Evolutionary conservation across 768 basidiomycete species (phyloP).

Genomic region (Boletus rubroflammeus): DNA sequence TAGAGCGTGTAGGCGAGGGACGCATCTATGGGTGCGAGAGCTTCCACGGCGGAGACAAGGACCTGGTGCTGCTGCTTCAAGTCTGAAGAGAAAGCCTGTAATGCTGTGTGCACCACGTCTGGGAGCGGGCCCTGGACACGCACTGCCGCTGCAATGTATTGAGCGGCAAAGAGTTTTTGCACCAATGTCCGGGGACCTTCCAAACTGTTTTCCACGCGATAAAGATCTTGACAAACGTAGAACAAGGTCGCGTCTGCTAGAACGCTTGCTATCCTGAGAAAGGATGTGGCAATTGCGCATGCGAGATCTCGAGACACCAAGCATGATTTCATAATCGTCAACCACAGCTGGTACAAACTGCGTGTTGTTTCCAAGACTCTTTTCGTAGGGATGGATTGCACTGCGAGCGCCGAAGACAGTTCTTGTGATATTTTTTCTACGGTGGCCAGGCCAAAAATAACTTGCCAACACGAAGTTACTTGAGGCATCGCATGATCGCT

Average conservation of each 20-base stretch:
- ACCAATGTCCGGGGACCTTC: background rate
- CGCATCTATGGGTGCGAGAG: slow-evolving; percentile 28
- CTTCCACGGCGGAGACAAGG: slow-evolving; percentile 17
- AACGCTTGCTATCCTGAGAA: slow-evolving; percentile 44
- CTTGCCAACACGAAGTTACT: slow-evolving; percentile 34
- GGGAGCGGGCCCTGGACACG: slow-evolving; percentile 27
- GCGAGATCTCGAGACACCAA: slow-evolving; percentile 31
- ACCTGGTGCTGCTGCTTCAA: slow-evolving; percentile 27
- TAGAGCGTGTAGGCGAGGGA: slow-evolving; percentile 34
- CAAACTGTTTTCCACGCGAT: slow-evolving; percentile 24
- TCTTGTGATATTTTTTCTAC: slow-evolving; percentile 31
- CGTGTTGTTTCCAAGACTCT: slow-evolving; percentile 28
- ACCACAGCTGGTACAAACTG: slow-evolving; percentile 44
- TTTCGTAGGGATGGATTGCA: background rate
- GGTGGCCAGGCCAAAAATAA: slow-evolving; percentile 39
- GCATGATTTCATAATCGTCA: slow-evolving; percentile 16
- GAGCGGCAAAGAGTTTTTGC: slow-evolving; percentile 15
- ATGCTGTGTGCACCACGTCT: slow-evolving; percentile 29
- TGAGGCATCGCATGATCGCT: slow-evolving; percentile 3
- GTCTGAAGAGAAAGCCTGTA: slow-evolving; percentile 27
- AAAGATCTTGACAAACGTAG: slow-evolving; percentile 36
- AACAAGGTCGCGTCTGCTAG: slow-evolving; percentile 37
- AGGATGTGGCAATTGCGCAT: slow-evolving; percentile 37
- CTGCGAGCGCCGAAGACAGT: background rate
- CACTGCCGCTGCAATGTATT: slow-evolving; percentile 27